phyloP scores from a whole-genome alignment of 2,329 filamentous ascomycete genomes.

The Fusarium solani-melongenae region DNA sequence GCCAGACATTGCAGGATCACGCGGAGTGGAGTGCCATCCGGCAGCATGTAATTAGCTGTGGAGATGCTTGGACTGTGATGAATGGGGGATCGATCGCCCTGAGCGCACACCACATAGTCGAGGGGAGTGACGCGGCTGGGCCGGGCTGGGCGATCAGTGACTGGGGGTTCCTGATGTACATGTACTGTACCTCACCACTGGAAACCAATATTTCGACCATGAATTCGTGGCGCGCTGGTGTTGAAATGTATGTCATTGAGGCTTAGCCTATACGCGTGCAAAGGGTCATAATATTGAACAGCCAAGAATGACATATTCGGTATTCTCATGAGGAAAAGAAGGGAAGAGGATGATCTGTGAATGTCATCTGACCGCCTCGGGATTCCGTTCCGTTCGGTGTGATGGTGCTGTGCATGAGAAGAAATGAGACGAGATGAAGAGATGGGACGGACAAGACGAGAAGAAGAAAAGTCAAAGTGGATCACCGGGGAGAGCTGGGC shows the following conservation, averaged over 20 bases:
- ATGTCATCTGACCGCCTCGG: neutral
- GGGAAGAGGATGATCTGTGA: neutral
- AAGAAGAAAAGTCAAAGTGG: neutral
- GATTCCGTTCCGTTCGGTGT: constrained; percentile 6
- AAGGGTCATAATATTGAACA: neutral
- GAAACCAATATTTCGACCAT: neutral
- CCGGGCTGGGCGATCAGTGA: constrained; percentile 23
- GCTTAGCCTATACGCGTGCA: neutral
- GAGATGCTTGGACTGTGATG: constrained; percentile 21
- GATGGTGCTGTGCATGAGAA: constrained; percentile 4
- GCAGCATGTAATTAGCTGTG: constrained; percentile 36
- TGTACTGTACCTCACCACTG: constrained; percentile 13
- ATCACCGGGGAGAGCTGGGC: constrained; percentile 18
- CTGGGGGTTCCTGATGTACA: constrained; percentile 19
- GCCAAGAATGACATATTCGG: neutral
- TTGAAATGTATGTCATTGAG: neutral
- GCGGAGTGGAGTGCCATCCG: constrained; percentile 20
- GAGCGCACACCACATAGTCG: constrained; percentile 8
- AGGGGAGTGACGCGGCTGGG: constrained; percentile 31
- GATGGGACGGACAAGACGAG: neutral
- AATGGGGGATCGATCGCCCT: constrained; percentile 31
- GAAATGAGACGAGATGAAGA: constrained; percentile 2
- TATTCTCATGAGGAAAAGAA: neutral
- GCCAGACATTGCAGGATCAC: constrained; percentile 26
- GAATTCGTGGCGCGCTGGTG: constrained; percentile 7